Base-by-base conservation (phyloP, 2,329 filamentous ascomycete genomes). In the Hypoxylon sp. region DNA sequence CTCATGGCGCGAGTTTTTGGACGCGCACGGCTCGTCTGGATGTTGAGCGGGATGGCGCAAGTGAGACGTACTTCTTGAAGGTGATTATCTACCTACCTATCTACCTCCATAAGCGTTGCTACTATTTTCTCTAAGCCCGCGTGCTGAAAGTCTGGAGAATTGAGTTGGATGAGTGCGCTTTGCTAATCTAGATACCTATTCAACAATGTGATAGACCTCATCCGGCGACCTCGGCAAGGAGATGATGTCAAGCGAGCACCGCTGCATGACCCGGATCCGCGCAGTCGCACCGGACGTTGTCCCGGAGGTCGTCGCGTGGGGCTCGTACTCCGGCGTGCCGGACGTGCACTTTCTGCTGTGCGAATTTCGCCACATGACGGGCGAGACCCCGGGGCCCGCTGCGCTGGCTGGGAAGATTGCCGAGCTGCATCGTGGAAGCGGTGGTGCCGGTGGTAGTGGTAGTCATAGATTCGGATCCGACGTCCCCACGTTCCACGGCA, bases 11-110 rank as follows among this genome's bases (percentile, higher is more conserved):
- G 3, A 62, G 60, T 23, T 51, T 59, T 7, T 62, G 60, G 60
- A 55, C 60, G n/a, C 55, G 58, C 4, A 61, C 58, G 3, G 60
- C 60, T 27, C 60, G 60, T 21, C 35, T 62, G 7, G 58, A 56
- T 12, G 35, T 48, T 8, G 49, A 48, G 5, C 25, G 35, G 2
- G 31, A 43, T 9, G 45, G 50, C 1, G 13, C 15, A 4, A 7
- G 7, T 1, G 46, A 23, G 21, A 13, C 41, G 16, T 55, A 57
- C 48, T 61, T 61, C 20, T 40, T 61, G 4, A 61, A 61, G 57
- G 59, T 59, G 26, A 42, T 12, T 6, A 7, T 1, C 11, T 15
- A 9, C 6, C 21, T 25, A 6, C 21, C n/a, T n/a, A n/a, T n/a
- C n/a, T n/a, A n/a, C n/a, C n/a, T n/a, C n/a, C n/a, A n/a, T n/a